Evolutionary conservation across 2,329 filamentous ascomycete genomes (phyloP).

Genomic region (Pyricularia grisea): DNA sequence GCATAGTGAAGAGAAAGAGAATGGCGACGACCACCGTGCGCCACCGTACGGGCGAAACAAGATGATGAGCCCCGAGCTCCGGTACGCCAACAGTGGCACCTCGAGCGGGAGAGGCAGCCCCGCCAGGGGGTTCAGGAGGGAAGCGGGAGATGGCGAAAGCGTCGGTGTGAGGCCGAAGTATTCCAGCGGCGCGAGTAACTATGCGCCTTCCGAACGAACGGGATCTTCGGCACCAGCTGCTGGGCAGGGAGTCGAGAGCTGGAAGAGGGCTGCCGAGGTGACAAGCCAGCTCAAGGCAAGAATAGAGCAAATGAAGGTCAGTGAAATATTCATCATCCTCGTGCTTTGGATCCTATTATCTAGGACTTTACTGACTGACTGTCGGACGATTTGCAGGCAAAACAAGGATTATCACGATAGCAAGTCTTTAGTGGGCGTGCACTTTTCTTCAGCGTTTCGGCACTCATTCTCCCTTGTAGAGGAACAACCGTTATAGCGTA

Average conservation of each 20-base stretch:
- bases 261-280: constrained; percentile 94
- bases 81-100: constrained; percentile 36
- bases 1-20: constrained; percentile 70
- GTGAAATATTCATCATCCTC: constrained; percentile 8
- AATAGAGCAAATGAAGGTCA: constrained; percentile 95
- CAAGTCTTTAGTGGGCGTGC: not conserved
- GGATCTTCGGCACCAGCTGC: constrained; percentile 12
- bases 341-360: not conserved
- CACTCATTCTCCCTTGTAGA: not conserved
- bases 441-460: not conserved
- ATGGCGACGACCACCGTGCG: constrained; percentile 28
- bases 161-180: constrained; percentile 14
- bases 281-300: constrained; percentile 94
- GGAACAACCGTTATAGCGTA: not conserved
- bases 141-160: constrained; percentile 18
- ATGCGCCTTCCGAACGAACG: constrained; percentile 8
- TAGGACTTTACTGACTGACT: not conserved
- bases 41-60: constrained; percentile 30
- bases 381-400: not conserved
- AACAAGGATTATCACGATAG: constrained; percentile 3
- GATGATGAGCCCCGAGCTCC: constrained; percentile 46
- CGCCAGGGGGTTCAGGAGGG: constrained; percentile 41
- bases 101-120: constrained; percentile 52
- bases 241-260: constrained; percentile 70
- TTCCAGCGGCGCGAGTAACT: constrained; percentile 8